Evolutionary conservation across 2,329 filamentous ascomycete species (phyloP).

Genomic region (Fusarium sp.): DNA sequence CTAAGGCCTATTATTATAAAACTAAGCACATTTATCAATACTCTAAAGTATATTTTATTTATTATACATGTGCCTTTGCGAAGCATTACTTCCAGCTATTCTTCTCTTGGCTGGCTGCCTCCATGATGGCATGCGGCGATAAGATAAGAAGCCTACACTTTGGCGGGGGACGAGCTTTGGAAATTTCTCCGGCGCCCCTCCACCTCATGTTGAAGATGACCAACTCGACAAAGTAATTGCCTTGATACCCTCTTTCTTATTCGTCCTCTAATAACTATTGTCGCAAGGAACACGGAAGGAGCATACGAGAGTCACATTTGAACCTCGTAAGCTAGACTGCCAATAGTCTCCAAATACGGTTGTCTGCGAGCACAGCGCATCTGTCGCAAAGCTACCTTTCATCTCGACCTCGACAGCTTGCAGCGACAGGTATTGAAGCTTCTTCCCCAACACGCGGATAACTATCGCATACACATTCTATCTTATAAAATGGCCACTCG

Average conservation of each 20-base stretch:
- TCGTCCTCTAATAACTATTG: not conserved
- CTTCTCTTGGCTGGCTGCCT: not conserved
- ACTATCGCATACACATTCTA: not conserved
- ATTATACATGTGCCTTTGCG: too few species aligned
- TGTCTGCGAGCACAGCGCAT: not conserved
- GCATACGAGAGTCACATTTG: not conserved
- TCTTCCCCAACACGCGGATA: not conserved
- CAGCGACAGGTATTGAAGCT: not conserved
- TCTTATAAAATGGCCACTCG: conserved; percentile 19
- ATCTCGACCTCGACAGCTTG: not conserved
- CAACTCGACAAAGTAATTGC: not conserved
- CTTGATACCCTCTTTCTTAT: not conserved
- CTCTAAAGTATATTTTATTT: too few species aligned
- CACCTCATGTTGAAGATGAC: conserved; percentile 6
- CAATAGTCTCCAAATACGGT: not conserved
- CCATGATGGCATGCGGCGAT: conserved; percentile 13
- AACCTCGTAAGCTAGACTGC: not conserved
- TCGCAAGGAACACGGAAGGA: not conserved
- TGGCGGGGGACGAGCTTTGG: conserved; percentile 39
- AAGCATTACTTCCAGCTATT: too few species aligned
- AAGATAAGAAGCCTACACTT: conserved; percentile 39
- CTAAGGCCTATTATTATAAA: too few species aligned
- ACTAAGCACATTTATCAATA: too few species aligned
- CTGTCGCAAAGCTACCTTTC: conserved; percentile 27
- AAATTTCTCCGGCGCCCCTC: conserved; percentile 40